Evolutionary conservation across 1,139 yeast genomes (phyloP).

Genomic region (Groenewaldozyma auringiensis): DNA sequence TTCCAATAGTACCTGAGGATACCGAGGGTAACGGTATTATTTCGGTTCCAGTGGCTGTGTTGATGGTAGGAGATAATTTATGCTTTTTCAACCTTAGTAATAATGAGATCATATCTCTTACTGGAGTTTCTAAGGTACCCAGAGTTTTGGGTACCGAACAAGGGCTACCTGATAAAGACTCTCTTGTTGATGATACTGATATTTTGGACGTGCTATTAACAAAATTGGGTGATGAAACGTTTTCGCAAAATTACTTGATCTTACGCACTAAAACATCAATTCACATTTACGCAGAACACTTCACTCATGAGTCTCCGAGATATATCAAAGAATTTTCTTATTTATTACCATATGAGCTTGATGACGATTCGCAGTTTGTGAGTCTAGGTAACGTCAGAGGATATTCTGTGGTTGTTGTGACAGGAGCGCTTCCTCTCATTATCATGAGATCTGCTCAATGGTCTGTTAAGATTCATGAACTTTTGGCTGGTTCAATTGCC

Average conservation of each 20-base stretch:
- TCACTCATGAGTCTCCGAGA: slow-evolving; percentile 36
- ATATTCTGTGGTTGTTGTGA: slow-evolving; percentile 54
- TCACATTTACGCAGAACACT: background rate
- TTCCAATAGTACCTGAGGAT: background rate
- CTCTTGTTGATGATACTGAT: slow-evolving; percentile 1
- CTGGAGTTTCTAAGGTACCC: background rate
- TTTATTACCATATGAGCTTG: slow-evolving; percentile 50
- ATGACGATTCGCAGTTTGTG: slow-evolving; percentile 6
- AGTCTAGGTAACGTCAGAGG: slow-evolving; percentile 37
- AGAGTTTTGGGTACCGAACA: background rate
- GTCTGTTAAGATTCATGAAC: slow-evolving; percentile 58
- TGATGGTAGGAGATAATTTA: background rate
- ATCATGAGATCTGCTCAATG: slow-evolving; percentile 59
- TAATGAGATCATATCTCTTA: slow-evolving; percentile 1
- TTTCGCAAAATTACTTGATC: slow-evolving; percentile 52
- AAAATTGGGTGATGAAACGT: slow-evolving; percentile 47
- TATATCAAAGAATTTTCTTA: slow-evolving; percentile 13
- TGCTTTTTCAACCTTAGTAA: background rate
- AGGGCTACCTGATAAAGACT: background rate
- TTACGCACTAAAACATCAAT: slow-evolving; percentile 49
- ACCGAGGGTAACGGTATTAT: background rate
- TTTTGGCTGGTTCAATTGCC: slow-evolving; percentile 48
- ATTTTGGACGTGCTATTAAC: slow-evolving; percentile 12
- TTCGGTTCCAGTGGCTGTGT: background rate
- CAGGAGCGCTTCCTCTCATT: slow-evolving; percentile 64